Conservation (phyloP, 306 rosid genomes). For the Lathyrus aphaca region DNA sequence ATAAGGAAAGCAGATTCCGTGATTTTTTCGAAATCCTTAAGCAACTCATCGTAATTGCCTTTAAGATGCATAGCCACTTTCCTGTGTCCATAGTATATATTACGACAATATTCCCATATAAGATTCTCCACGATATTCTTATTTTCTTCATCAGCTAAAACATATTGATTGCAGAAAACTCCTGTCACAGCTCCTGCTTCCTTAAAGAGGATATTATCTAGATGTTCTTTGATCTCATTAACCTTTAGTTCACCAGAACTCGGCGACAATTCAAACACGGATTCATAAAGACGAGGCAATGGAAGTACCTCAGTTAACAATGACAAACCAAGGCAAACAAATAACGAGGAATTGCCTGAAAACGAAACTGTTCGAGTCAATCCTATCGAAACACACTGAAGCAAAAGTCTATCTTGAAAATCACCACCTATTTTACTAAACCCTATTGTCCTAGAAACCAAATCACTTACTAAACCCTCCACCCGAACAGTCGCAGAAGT, state of each 20-base stretch:
- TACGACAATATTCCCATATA: constrained; percentile 72
- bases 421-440: constrained; percentile 33
- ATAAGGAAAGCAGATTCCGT: constrained; percentile 88
- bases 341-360: constrained; percentile 58
- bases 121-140: constrained; percentile 67
- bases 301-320: constrained; percentile 79
- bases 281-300: constrained; percentile 54
- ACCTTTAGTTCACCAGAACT: constrained; percentile 43
- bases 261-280: constrained; percentile 41
- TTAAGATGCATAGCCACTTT: constrained; percentile 58
- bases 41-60: constrained; percentile 56
- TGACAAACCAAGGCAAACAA: constrained; percentile 66
- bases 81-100: constrained; percentile 67
- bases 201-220: constrained; percentile 63
- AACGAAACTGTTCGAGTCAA: constrained; percentile 65
- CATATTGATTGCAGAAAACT: constrained; percentile 76
- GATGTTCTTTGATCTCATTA: constrained; percentile 63
- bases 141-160: constrained; percentile 62
- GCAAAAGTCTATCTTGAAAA: constrained; percentile 49
- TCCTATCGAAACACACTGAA: constrained; percentile 69
- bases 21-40: constrained; percentile 66
- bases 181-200: constrained; percentile 80
- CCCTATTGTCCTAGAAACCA: constrained; percentile 45
- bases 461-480: constrained; percentile 55
- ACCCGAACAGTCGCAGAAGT: constrained; percentile 54